A percentile compares a stretch with the other conserved stretches of the same genome.
These are phyloP conservation scores for Agastache rugosa DNA, from an alignment of 257 asterid genomes.

Conservation along the genomic window DNA sequence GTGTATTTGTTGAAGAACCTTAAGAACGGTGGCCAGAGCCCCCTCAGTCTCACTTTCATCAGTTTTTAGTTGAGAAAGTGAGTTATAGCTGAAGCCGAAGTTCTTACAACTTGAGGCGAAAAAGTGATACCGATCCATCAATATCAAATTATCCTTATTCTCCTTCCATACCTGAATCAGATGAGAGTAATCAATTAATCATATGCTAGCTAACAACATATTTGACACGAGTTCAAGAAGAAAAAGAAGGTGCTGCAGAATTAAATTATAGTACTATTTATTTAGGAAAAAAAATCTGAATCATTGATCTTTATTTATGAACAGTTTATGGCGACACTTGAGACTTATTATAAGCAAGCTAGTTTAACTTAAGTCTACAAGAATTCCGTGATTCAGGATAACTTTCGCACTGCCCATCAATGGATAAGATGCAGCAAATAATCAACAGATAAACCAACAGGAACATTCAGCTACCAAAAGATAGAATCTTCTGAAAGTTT, in stretches of 20 bases:
- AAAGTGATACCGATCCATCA: constrained; percentile 89
- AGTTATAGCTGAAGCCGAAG: constrained; percentile 66
- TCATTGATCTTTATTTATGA: too few relatives aligned
- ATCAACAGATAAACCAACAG: neutral
- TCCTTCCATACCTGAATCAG: constrained; percentile 76
- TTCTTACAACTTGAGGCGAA: constrained; percentile 89
- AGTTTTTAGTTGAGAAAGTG: constrained; percentile 64
- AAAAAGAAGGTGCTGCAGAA: neutral
- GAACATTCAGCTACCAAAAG: neutral
- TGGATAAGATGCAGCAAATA: neutral
- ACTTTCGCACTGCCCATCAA: neutral
- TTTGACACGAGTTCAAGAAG: neutral
- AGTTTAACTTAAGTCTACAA: too few relatives aligned
- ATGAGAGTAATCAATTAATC: constrained; percentile 12
- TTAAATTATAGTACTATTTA: neutral
- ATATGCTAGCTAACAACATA: constrained; percentile 4
- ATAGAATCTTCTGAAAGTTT: neutral
- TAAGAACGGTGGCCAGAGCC: constrained; percentile 75
- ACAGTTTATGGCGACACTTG: too few relatives aligned
- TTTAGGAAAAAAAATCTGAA: neutral
- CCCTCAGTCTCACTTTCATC: constrained; percentile 94
- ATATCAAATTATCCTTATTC: constrained; percentile 81
- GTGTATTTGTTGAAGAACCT: constrained; percentile 69
- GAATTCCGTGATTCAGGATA: too few relatives aligned
- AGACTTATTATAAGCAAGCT: too few relatives aligned